These are phyloP conservation scores for Trichoderma brevicompactum DNA, from an alignment of 2,329 filamentous ascomycete genomes.

Conservation along the genomic window DNA sequence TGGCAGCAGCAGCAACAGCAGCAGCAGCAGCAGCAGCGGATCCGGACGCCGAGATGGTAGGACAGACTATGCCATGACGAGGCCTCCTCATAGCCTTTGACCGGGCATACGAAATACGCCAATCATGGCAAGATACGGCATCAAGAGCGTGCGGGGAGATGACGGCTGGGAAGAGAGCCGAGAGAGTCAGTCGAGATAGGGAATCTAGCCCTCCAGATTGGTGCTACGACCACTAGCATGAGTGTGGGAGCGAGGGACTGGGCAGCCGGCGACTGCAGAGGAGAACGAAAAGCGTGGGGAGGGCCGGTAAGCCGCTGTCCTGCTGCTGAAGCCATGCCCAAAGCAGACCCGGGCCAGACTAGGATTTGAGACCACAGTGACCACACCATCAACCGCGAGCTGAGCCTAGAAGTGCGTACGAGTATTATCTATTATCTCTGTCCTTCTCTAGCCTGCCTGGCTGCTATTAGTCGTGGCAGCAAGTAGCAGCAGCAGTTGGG, in stretches of 20 bases:
- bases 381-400: slow-evolving; percentile 22
- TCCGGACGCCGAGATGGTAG: not conserved
- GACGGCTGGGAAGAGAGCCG: too few species aligned
- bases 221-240: too few species aligned
- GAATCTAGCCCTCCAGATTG: too few species aligned
- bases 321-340: slow-evolving; percentile 11
- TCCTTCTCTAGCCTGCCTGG: slow-evolving; percentile 1
- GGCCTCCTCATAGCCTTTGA: too few species aligned
- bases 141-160: too few species aligned
- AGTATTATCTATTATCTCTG: slow-evolving; percentile 18
- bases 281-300: slow-evolving; percentile 18
- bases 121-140: too few species aligned
- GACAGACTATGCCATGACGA: too few species aligned
- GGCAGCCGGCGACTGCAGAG: too few species aligned
- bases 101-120: too few species aligned
- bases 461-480: not conserved
- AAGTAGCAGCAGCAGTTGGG: slow-evolving; percentile 6
- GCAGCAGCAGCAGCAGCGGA: not conserved
- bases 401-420: slow-evolving; percentile 11
- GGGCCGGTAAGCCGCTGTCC: slow-evolving; percentile 12
- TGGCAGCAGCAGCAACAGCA: not conserved
- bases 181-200: too few species aligned
- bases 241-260: slow-evolving; percentile 1
- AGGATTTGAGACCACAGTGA: slow-evolving; percentile 21
- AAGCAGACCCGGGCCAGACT: slow-evolving; percentile 17